Conservation (phyloP, 176 grass and related monocot species). For the Thalia dealbata region DNA sequence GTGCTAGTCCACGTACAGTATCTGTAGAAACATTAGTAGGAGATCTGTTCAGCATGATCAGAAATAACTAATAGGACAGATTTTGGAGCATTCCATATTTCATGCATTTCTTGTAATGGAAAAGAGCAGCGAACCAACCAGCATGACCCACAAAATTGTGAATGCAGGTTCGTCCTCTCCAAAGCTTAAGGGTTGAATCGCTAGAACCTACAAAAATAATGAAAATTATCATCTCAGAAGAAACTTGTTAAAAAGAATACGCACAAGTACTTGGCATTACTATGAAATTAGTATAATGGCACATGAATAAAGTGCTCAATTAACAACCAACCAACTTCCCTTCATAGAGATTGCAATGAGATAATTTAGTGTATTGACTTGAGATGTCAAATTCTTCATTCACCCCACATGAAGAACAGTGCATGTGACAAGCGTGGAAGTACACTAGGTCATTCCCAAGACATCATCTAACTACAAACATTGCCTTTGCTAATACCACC, state of each 20-base stretch:
- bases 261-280: no score
- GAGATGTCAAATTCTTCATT: background rate
- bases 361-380: no score
- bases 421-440: background rate
- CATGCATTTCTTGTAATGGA: background rate
- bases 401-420: background rate
- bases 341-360: no score
- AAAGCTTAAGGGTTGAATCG: slow-evolving; percentile 87
- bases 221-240: background rate
- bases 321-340: background rate
- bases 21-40: slow-evolving; percentile 26
- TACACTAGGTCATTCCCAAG: background rate
- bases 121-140: slow-evolving; percentile 30
- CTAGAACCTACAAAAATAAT: slow-evolving; percentile 63
- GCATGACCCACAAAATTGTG: slow-evolving; percentile 89
- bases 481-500: background rate
- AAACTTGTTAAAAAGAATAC: background rate
- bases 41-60: background rate
- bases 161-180: slow-evolving; percentile 90
- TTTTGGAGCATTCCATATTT: background rate
- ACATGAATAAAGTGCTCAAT: background rate
- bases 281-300: background rate
- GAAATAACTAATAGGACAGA: background rate
- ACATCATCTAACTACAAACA: background rate
- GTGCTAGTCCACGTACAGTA: slow-evolving; percentile 74